A percentile compares a stretch with the other conserved stretches of the same genome.
phyloP scores from a whole-genome alignment of 768 basidiomycete species.

The Hypholoma sublateritium region DNA sequence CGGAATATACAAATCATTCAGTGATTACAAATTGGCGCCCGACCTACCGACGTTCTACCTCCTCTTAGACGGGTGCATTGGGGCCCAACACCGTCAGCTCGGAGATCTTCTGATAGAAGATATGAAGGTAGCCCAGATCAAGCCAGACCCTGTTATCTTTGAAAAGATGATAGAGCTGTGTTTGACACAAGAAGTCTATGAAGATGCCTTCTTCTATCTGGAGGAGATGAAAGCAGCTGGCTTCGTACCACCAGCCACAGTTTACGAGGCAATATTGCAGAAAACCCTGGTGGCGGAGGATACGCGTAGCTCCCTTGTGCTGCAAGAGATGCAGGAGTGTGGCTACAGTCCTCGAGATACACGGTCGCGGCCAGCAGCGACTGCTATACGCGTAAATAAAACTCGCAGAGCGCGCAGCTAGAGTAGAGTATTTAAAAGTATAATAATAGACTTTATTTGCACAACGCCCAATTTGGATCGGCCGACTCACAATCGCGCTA shows the following conservation, averaged over 20 bases:
- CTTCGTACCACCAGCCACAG: constrained; percentile 47
- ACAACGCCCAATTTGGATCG: constrained; percentile 3
- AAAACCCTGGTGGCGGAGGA: constrained; percentile 61
- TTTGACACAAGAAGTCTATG: constrained; percentile 70
- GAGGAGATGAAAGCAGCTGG: constrained; percentile 80
- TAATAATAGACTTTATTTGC: background rate
- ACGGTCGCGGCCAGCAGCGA: constrained; percentile 9
- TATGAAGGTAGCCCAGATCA: constrained; percentile 56
- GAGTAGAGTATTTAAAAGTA: constrained; percentile 5
- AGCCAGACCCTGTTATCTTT: constrained; percentile 61
- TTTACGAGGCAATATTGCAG: constrained; percentile 62
- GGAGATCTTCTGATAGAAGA: constrained; percentile 69
- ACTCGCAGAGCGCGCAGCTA: background rate
- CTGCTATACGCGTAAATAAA: constrained; percentile 1
- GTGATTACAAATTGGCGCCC: constrained; percentile 55
- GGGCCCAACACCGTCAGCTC: constrained; percentile 57
- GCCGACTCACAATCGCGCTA: constrained; percentile 23
- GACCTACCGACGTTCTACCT: constrained; percentile 67
- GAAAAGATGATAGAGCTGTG: constrained; percentile 68
- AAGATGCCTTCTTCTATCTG: constrained; percentile 86
- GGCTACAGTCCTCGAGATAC: constrained; percentile 41
- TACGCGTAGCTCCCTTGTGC: constrained; percentile 57
- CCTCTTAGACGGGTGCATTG: constrained; percentile 65
- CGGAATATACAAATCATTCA: constrained; percentile 67
- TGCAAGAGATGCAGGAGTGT: constrained; percentile 69